Evolutionary conservation across 1,139 yeast genomes (phyloP).

Genomic region (Nakaseomyces nivariensis): DNA sequence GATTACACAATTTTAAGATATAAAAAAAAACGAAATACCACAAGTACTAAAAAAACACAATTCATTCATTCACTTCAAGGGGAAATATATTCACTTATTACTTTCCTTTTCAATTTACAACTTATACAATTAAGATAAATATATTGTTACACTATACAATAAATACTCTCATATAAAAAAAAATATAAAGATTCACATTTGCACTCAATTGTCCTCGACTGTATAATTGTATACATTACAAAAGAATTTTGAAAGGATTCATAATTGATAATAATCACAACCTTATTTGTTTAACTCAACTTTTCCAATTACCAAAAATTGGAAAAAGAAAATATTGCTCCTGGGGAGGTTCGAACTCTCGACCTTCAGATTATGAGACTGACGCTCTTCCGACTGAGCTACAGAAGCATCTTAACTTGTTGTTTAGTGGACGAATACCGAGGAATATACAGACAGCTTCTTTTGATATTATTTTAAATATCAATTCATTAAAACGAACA

Average conservation of each 20-base stretch:
- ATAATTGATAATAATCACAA: no score
- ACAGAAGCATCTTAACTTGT: conserved; percentile 27
- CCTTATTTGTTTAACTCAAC: no score
- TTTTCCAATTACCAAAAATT: not conserved
- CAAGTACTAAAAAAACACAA: not conserved
- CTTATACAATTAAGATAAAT: not conserved
- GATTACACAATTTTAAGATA: not conserved
- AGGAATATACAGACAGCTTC: no score
- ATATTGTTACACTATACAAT: no score
- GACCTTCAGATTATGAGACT: conserved; percentile 43
- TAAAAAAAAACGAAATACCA: not conserved
- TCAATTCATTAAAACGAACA: not conserved
- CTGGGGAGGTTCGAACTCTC: conserved; percentile 48
- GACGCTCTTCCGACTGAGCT: conserved; percentile 44
- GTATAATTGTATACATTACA: no score
- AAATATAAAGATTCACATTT: not conserved
- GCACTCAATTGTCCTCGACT: no score
- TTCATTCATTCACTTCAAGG: not conserved
- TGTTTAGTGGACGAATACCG: no score
- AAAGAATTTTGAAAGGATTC: no score
- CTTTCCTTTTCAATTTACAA: not conserved
- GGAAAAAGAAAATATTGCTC: conserved; percentile 30
- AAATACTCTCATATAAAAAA: not conserved
- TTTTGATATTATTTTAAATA: not conserved
- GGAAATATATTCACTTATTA: no score